Base-by-base conservation (phyloP, 352 stramenopile genomes). In the Phytophthora pisi region DNA sequence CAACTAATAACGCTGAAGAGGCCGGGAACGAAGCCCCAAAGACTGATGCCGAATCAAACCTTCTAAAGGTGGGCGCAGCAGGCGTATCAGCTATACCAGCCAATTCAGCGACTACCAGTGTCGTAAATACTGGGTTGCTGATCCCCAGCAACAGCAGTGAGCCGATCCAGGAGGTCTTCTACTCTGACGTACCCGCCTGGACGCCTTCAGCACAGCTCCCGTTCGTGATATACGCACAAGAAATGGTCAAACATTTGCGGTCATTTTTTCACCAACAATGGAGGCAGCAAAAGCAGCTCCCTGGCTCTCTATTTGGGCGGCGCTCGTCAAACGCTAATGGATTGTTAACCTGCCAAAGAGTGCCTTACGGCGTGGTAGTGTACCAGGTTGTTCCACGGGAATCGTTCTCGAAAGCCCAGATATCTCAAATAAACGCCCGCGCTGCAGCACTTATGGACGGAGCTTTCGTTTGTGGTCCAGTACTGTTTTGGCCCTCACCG, bases 111-210 rank as follows among this genome's bases (percentile, higher is more conserved):
- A 15, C 34, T 6, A 30, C 11, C 7, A 58, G 5, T 46, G 16
- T 13, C 2, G 49, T 74, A 15, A 62, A 66, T 11, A 79, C 53
- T 28, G 75, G 70, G 1, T 50, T 78, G 26, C 18, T 81, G 15
- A 78, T 83, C 26, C 73, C 75, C n/a, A 68, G 52, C 45, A 56
- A 49, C 20, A 59, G 4, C 49, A 49, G 58, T 2, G 70, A 75
- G 11, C 50, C 72, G 5, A 49, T 83, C 9, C 58, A 81, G 18
- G 75, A 83, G 47, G 51, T 83, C 10, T 83, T 78, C 57, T 31
- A 81, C 18, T 31, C 61, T 6, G 51, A 64, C 49, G 54, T 55
- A n/a, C 47, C 58, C 6, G 15, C 23, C 4, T 72, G 58, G 64
- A 15, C 15, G 28, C 64, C 58, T 49, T 66, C 47, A 13, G 8